Evolutionary conservation across 768 basidiomycete species (phyloP).

Genomic region (Termitomyces eurrhizus): DNA sequence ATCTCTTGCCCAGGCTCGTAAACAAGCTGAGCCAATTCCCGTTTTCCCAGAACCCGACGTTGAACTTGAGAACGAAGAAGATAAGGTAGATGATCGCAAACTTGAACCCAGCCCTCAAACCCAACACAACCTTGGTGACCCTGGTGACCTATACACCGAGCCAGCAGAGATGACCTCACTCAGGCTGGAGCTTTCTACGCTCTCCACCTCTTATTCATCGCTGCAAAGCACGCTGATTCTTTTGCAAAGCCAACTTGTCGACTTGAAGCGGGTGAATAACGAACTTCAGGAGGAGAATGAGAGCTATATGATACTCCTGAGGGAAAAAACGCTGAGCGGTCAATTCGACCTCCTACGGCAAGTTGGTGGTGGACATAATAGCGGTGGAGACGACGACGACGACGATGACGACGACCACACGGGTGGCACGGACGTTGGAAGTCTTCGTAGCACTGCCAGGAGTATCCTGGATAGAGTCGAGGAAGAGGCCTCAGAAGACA

Average conservation of each 20-base stretch:
- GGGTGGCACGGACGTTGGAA: constrained; percentile 44
- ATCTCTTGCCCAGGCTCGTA: constrained; percentile 67
- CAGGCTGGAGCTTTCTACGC: constrained; percentile 77
- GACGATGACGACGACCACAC: constrained; percentile 37
- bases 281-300: constrained; percentile 95
- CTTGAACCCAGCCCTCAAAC: constrained; percentile 19
- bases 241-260: constrained; percentile 78
- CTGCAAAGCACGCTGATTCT: constrained; percentile 83
- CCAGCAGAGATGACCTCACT: constrained; percentile 88
- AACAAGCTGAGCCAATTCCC: constrained; percentile 39
- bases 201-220: constrained; percentile 81
- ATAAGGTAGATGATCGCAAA: constrained; percentile 19
- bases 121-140: constrained; percentile 48
- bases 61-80: constrained; percentile 38
- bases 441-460: constrained; percentile 51
- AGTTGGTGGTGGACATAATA: constrained; percentile 45
- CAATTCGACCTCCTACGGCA: constrained; percentile 76
- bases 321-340: constrained; percentile 89
- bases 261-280: constrained; percentile 84
- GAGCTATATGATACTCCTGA: constrained; percentile 89
- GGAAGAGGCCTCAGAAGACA: constrained; percentile 47
- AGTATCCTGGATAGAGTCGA: constrained; percentile 63
- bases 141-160: constrained; percentile 66
- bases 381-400: constrained; percentile 32
- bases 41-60: constrained; percentile 35